phyloP scores from a whole-genome alignment of 805 yeast species.

The Saccharomycopsis fibuligera region DNA sequence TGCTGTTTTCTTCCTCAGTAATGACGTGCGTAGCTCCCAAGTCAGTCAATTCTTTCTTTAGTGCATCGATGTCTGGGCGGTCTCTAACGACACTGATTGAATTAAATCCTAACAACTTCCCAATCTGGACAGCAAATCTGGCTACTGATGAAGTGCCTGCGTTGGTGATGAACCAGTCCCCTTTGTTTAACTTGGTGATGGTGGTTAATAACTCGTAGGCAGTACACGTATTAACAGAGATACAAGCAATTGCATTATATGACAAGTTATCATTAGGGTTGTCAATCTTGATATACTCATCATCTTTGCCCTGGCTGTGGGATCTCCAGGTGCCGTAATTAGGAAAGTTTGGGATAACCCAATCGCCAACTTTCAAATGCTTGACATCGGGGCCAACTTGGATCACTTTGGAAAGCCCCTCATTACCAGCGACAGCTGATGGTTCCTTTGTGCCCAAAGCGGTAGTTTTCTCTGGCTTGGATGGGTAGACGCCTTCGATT shows the following conservation, averaged over 20 bases:
- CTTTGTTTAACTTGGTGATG: conserved; percentile 28
- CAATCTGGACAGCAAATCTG: conserved; percentile 84
- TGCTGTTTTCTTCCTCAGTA: conserved; percentile 77
- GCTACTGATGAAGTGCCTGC: conserved; percentile 97
- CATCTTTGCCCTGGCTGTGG: conserved; percentile 50
- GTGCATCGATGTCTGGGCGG: conserved; percentile 62
- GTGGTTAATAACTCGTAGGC: conserved; percentile 82
- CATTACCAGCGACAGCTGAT: conserved; percentile 86
- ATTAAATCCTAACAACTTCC: conserved; percentile 67
- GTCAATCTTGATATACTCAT: conserved; percentile 53
- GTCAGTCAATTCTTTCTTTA: conserved; percentile 43
- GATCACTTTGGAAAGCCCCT: conserved; percentile 84
- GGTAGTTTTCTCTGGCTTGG: conserved; percentile 51
- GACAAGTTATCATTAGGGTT: conserved; percentile 36
- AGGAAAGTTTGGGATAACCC: conserved; percentile 74
- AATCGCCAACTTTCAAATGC: conserved; percentile 61
- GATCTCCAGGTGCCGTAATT: conserved; percentile 95
- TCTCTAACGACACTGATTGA: conserved; percentile 86
- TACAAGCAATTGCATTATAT: conserved; percentile 71
- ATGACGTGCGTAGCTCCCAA: conserved; percentile 86
- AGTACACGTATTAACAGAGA: conserved; percentile 86
- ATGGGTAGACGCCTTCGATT: conserved; percentile 78
- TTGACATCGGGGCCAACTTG: conserved; percentile 53
- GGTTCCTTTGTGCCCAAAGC: conserved; percentile 57
- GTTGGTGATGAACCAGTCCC: conserved; percentile 89